A percentile compares a stretch with the other conserved stretches of the same genome.
phyloP scores from a whole-genome alignment of 2,329 filamentous ascomycete species.

The Aspergillus intermedius region DNA sequence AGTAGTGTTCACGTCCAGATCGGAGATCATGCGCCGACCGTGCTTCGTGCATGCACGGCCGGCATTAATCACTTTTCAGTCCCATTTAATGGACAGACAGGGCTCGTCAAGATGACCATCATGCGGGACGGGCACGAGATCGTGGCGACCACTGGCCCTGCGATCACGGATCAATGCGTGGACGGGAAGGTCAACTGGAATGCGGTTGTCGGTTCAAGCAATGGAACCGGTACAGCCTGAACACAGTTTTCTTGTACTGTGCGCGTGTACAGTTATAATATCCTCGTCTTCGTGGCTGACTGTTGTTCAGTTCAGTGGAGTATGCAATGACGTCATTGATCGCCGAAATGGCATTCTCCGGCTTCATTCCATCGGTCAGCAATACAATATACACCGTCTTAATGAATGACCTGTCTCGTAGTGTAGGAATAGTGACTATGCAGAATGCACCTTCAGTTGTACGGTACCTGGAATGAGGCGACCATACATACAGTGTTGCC shows the following conservation, averaged over 20 bases:
- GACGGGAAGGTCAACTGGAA: slow-evolving; percentile 31
- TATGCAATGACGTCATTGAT: no score
- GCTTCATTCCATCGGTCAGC: background rate
- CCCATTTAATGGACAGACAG: slow-evolving; percentile 24
- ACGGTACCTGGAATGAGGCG: background rate
- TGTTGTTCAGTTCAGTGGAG: background rate
- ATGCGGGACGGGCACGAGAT: slow-evolving; percentile 17
- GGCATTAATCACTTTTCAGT: slow-evolving; percentile 29
- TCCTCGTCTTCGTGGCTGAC: background rate
- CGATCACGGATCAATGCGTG: slow-evolving; percentile 21
- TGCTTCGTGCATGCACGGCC: slow-evolving; percentile 13
- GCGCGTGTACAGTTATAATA: background rate
- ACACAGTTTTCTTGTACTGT: background rate
- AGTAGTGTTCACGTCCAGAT: slow-evolving; percentile 25
- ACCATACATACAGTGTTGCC: background rate
- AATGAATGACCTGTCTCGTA: background rate
- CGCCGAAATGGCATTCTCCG: no score
- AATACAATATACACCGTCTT: background rate
- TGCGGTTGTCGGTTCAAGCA: slow-evolving; percentile 29
- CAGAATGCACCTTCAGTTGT: background rate
- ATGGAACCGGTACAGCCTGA: background rate
- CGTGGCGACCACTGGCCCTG: slow-evolving; percentile 19
- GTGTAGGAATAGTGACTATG: no score
- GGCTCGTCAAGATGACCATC: slow-evolving; percentile 22
- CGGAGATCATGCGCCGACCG: slow-evolving; percentile 15